These are phyloP conservation scores for Volvariella volvacea DNA, from an alignment of 1,284 basidiomycete genomes.

Conservation along the genomic window DNA sequence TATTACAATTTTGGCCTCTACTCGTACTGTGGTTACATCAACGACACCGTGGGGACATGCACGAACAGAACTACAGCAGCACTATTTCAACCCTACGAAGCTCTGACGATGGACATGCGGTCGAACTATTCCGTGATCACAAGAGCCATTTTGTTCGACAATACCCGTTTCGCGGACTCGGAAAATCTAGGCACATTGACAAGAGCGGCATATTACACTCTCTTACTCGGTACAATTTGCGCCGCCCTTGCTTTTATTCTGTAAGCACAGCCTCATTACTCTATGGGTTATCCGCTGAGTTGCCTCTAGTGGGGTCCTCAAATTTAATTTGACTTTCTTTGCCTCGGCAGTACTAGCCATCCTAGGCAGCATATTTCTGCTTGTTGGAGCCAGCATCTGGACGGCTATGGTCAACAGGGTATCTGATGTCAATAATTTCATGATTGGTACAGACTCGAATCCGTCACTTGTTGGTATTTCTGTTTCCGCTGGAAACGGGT, in stretches of 20 bases:
- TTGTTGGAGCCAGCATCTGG: slow-evolving; percentile 71
- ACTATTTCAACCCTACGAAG: slow-evolving; percentile 54
- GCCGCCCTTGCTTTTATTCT: slow-evolving; percentile 56
- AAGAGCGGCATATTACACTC: slow-evolving; percentile 66
- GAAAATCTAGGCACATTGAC: slow-evolving; percentile 56
- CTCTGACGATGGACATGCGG: slow-evolving; percentile 59
- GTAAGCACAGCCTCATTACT: slow-evolving; percentile 25
- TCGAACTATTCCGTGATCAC: slow-evolving; percentile 53
- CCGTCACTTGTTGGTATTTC: slow-evolving; percentile 50
- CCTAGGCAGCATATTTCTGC: slow-evolving; percentile 51
- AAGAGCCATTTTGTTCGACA: slow-evolving; percentile 40
- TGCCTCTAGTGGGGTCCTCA: slow-evolving; percentile 52
- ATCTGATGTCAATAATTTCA: slow-evolving; percentile 47
- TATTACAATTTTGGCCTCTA: slow-evolving; percentile 74
- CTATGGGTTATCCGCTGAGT: too few species aligned
- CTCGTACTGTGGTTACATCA: slow-evolving; percentile 66
- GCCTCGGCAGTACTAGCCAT: slow-evolving; percentile 58
- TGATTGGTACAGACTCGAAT: slow-evolving; percentile 30
- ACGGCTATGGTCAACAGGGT: slow-evolving; percentile 65
- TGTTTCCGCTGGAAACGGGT: slow-evolving; percentile 52
- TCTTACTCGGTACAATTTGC: slow-evolving; percentile 66
- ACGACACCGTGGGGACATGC: slow-evolving; percentile 50
- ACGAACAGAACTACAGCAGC: slow-evolving; percentile 52
- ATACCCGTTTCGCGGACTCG: slow-evolving; percentile 54
- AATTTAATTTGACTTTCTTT: slow-evolving; percentile 61